Conservation (phyloP, 345 rosid species). For the Melaleuca alternifolia region DNA sequence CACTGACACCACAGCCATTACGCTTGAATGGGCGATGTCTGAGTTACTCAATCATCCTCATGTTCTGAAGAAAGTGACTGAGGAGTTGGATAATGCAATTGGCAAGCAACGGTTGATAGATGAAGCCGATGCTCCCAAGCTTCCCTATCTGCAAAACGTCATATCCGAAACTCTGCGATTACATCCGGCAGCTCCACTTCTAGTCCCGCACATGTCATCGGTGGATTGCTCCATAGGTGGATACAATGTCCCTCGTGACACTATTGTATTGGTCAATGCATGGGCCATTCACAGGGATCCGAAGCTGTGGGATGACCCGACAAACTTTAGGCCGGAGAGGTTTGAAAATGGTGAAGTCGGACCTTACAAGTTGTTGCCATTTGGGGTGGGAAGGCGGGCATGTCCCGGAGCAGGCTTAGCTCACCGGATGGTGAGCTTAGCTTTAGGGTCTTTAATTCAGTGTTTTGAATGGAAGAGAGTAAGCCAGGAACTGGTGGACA, state of each 20-base stretch:
- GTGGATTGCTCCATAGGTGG: slow-evolving; percentile 29
- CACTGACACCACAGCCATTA: slow-evolving; percentile 35
- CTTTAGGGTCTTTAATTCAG: not conserved
- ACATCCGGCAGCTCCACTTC: slow-evolving; percentile 30
- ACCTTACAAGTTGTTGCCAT: not conserved
- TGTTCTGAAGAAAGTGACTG: slow-evolving; percentile 12
- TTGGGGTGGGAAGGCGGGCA: not conserved
- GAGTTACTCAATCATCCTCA: slow-evolving; percentile 32
- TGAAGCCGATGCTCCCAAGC: slow-evolving; percentile 21
- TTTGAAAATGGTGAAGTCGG: slow-evolving; percentile 10
- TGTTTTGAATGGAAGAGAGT: not conserved
- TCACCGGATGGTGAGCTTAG: not conserved
- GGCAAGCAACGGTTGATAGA: slow-evolving; percentile 23
- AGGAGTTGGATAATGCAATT: slow-evolving; percentile 1
- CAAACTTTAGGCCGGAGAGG: slow-evolving; percentile 37
- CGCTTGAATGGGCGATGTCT: slow-evolving; percentile 51
- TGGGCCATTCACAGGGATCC: slow-evolving; percentile 59
- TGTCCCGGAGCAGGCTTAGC: not conserved
- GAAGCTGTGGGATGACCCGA: slow-evolving; percentile 22
- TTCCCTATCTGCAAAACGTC: slow-evolving; percentile 26
- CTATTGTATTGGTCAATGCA: slow-evolving; percentile 29
- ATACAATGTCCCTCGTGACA: slow-evolving; percentile 24
- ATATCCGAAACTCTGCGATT: slow-evolving; percentile 23
- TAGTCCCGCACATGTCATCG: slow-evolving; percentile 29
- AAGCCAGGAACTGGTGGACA: slow-evolving; percentile 17